Percentiles rank a stretch among this genome's conserved stretches.
phyloP scores from a whole-genome alignment of 202 grass and related monocot genomes.

The Bolboschoenoplectus hybrid region DNA sequence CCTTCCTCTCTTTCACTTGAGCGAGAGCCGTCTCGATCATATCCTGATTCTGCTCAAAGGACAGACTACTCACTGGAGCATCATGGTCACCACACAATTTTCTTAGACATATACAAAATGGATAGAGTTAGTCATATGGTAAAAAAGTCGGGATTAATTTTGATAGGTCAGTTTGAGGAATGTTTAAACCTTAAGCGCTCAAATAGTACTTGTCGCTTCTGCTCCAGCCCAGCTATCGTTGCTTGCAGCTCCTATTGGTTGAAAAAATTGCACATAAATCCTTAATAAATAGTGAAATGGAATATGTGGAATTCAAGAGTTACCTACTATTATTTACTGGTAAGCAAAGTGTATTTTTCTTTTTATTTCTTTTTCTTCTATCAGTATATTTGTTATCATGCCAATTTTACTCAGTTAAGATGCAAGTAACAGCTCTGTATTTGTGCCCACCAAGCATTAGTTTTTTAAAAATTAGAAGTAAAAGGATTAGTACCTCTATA shows the following conservation, averaged over 20 bases:
- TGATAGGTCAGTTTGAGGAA: neutral
- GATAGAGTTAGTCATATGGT: neutral
- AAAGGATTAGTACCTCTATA: too few species aligned
- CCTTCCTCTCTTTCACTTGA: neutral
- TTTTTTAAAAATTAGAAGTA: too few species aligned
- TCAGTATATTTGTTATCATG: neutral
- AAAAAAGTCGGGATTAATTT: neutral
- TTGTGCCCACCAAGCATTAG: neutral
- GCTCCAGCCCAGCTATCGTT: neutral
- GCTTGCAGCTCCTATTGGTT: neutral
- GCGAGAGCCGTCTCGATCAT: neutral
- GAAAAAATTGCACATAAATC: neutral
- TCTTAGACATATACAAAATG: neutral
- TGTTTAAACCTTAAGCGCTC: neutral
- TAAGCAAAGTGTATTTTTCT: too few species aligned
- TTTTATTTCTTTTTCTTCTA: too few species aligned
- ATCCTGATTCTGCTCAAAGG: neutral
- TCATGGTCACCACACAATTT: neutral
- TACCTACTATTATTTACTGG: neutral
- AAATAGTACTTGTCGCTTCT: neutral
- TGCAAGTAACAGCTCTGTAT: neutral
- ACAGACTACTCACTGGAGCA: neutral
- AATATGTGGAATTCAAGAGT: too few species aligned
- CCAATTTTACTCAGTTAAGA: neutral
- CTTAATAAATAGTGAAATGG: too few species aligned